These are phyloP conservation scores for Earliella scabrosa DNA, from an alignment of 1,284 basidiomycete genomes.

Conservation along the genomic window DNA sequence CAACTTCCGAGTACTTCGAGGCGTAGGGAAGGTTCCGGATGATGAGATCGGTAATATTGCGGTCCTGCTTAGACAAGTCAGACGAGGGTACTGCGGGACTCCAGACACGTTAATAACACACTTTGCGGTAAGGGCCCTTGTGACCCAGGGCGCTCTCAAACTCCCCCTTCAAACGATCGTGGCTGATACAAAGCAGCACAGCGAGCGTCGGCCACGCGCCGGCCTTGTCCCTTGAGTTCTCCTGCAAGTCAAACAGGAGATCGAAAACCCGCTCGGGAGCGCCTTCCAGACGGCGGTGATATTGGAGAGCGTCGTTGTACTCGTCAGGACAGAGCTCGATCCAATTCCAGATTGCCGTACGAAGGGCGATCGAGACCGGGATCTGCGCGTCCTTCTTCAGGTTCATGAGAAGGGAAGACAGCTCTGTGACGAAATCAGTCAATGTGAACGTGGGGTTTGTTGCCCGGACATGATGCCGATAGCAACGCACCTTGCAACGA, in stretches of 20 bases:
- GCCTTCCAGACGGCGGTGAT: constrained; percentile 73
- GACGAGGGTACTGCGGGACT: not conserved
- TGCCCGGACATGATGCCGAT: constrained; percentile 8
- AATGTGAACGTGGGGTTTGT: not conserved
- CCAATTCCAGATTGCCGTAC: constrained; percentile 92
- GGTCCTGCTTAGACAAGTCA: constrained; percentile 30
- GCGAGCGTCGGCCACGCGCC: constrained; percentile 85
- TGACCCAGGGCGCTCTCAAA: constrained; percentile 44
- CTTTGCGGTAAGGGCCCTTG: constrained; percentile 35
- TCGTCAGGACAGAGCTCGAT: constrained; percentile 84
- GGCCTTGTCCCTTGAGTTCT: constrained; percentile 53
- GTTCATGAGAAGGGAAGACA: constrained; percentile 84
- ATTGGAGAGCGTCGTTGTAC: constrained; percentile 74
- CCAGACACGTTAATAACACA: not conserved
- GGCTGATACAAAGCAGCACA: constrained; percentile 77
- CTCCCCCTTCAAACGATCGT: constrained; percentile 71
- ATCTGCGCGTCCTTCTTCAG: constrained; percentile 80
- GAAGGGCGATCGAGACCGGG: constrained; percentile 75
- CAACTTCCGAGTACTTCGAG: constrained; percentile 64
- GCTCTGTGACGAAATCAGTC: constrained; percentile 49
- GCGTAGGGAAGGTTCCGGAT: constrained; percentile 52
- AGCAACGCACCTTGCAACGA: constrained; percentile 65
- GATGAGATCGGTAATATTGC: constrained; percentile 59
- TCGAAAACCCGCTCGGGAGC: constrained; percentile 87
- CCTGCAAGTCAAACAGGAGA: constrained; percentile 63